Base-by-base conservation (phyloP, 2,329 filamentous ascomycete genomes). In the Triangularia setosa region DNA sequence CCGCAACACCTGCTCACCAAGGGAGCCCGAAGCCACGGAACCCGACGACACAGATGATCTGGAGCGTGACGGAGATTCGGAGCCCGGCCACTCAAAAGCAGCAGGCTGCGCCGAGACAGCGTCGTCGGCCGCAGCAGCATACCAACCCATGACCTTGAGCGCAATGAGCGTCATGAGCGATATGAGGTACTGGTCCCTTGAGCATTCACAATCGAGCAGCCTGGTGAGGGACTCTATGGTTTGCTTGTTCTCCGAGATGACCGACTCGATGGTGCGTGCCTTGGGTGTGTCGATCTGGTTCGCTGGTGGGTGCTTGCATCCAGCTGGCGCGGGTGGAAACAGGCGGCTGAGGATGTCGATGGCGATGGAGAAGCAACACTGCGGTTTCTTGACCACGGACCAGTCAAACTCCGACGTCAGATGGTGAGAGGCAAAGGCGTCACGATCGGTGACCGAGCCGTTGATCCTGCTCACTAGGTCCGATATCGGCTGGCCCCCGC, bases 141-240 rank as follows among this genome's bases (percentile, higher is more conserved):
- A 78, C 64, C 72, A 72, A 23, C 66, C 72, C 25, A 78, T 62
- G 2, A 76, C 68, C 67, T 77, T 77, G 68, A 77, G 73, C 7
- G 75, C 66, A 44, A 76, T 71, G 23, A 77, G 64, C 3, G 75
- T 72, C 25, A 77, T 63, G 12, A 77, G 64, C 9, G 70, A 65
- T 18, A 77, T 69, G 14, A 77, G 65, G 62, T 75, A 76, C 14
- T 69, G 69, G 61, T 76, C 74, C 6, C 74, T 60, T 4, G 71
- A 69, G 67, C 76, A 78, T 5, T 71, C 61, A 55, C 76, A 78
- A 54, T 72, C 61, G 24, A 78, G 70, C 67, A 77, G 75, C 18
- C 25, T 61, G 58, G 58, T 70, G 27, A 76, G 62, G 1, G 73
- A 70, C 54, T 75, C 71, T 30, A 77, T 71, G 16, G 67, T 70